Base-by-base conservation (phyloP, 139 green algal genomes). In the Prasinococcaceae sp. region DNA sequence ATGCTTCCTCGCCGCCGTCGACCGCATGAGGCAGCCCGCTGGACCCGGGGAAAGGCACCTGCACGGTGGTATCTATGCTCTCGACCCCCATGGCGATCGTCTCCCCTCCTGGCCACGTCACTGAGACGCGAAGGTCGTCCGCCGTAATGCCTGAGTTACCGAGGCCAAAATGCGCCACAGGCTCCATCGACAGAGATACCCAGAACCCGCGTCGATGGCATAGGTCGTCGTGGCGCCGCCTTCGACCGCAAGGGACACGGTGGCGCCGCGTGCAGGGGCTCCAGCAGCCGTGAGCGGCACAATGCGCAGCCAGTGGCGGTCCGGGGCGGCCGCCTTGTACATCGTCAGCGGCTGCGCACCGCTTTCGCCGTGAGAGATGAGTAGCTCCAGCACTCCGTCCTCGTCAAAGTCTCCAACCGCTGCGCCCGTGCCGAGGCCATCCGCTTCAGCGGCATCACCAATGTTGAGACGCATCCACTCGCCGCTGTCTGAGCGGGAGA, bases 111-210 rank as follows among this genome's bases (percentile, higher is more conserved):
- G 53, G 53, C 53, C 53, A 61, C 39, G n/a, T 41, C 20, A 61
- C 53, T 4, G 4, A 24, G 3, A 61, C 26, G 24, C 6, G 8
- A 19, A 53, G 9, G 46, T 60, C 29, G 20, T 26, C 20, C 36
- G 25, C 9, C 24, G 25, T n/a, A n/a, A 24, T 17, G 35, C 35
- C 5, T 54, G 35, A 32, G 17, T 23, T 4, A 4, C 56, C 48
- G 17, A 65, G 46, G n/a, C 56, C 48, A 57, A 65, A 65, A 20
- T 65, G 56, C 6, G 56, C 56, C 47, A 65, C 46, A 4, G 56
- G 56, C 40, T 65, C 56, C 56, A 65, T 65, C 16, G 22, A 6
- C 22, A 19, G 12, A 19, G 27, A 6, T 12, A 17, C 46, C 16
- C 6, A 9, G 12, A 36, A 39, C 9, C 27, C 17, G 46, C 46